These are phyloP conservation scores for Russula vinacea DNA, from an alignment of 768 basidiomycete species.

Conservation along the genomic window DNA sequence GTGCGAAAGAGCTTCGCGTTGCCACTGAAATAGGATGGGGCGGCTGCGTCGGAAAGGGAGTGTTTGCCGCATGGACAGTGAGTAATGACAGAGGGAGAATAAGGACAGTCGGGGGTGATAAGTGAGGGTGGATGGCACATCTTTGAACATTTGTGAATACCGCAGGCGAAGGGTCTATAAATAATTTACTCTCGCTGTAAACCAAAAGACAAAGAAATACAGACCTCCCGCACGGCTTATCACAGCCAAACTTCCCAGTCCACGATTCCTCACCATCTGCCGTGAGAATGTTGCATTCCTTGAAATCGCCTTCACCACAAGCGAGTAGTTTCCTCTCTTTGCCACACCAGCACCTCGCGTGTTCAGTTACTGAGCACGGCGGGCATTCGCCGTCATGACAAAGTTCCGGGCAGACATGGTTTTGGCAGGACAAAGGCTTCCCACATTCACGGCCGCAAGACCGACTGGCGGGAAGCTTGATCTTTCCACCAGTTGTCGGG, in stretches of 20 bases:
- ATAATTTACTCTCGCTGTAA: slow-evolving; percentile 9
- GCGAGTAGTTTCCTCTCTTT: slow-evolving; percentile 51
- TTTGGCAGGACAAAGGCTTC: slow-evolving; percentile 58
- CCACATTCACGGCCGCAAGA: slow-evolving; percentile 43
- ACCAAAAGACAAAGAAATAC: slow-evolving; percentile 25
- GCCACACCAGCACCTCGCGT: slow-evolving; percentile 78
- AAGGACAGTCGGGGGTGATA: slow-evolving; percentile 61
- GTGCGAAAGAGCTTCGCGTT: slow-evolving; percentile 39
- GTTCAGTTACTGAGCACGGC: slow-evolving; percentile 55
- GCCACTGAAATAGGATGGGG: slow-evolving; percentile 39
- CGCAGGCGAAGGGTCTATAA: slow-evolving; percentile 69
- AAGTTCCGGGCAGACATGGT: slow-evolving; percentile 61
- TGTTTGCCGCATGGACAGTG: slow-evolving; percentile 83
- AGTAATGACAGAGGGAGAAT: slow-evolving; percentile 61
- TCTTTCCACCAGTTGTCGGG: slow-evolving; percentile 28
- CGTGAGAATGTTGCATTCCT: slow-evolving; percentile 40
- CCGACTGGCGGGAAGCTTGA: slow-evolving; percentile 31
- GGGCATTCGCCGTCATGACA: slow-evolving; percentile 81
- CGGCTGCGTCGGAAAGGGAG: slow-evolving; percentile 42
- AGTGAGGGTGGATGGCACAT: slow-evolving; percentile 74
- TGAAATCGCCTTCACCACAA: slow-evolving; percentile 63
- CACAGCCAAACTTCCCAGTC: slow-evolving; percentile 68
- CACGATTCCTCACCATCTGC: slow-evolving; percentile 48
- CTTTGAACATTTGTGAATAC: slow-evolving; percentile 66
- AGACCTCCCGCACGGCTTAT: slow-evolving; percentile 55